Percentiles rank a stretch among this genome's conserved stretches.
phyloP scores from a whole-genome alignment of 2,329 filamentous ascomycete species.

The Seiridium unicorne region DNA sequence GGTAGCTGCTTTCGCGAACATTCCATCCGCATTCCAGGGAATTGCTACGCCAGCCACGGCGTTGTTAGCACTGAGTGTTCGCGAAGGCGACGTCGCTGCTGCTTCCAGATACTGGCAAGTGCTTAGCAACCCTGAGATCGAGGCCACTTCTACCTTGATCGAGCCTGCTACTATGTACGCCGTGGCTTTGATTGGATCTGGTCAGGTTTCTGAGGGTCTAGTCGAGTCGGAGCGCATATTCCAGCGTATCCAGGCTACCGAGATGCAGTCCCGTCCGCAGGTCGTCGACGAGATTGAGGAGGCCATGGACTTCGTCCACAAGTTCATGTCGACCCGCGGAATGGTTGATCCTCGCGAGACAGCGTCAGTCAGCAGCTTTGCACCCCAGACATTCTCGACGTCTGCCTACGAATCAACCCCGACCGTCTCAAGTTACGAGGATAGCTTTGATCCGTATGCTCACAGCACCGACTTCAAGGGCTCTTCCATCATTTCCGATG shows the following conservation, averaged over 20 bases:
- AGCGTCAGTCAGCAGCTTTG: slow-evolving; percentile 44
- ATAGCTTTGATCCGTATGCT: slow-evolving; percentile 87
- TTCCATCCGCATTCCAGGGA: slow-evolving; percentile 50
- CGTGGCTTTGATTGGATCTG: slow-evolving; percentile 81
- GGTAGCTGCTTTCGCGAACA: slow-evolving; percentile 60
- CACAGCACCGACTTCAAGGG: slow-evolving; percentile 90
- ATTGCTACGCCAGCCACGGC: slow-evolving; percentile 67
- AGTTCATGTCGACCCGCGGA: slow-evolving; percentile 56
- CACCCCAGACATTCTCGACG: slow-evolving; percentile 46
- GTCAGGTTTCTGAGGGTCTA: slow-evolving; percentile 79
- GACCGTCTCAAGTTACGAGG: slow-evolving; percentile 65
- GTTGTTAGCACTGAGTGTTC: slow-evolving; percentile 82
- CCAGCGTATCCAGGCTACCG: slow-evolving; percentile 69
- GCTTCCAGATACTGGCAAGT: slow-evolving; percentile 81
- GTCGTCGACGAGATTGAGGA: slow-evolving; percentile 82
- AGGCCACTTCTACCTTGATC: slow-evolving; percentile 65
- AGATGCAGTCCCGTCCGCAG: slow-evolving; percentile 49
- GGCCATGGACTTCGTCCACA: slow-evolving; percentile 66
- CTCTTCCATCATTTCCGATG: slow-evolving; percentile 84
- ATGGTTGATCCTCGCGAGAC: slow-evolving; percentile 55
- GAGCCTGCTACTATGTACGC: slow-evolving; percentile 91
- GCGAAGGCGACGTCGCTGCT: slow-evolving; percentile 73
- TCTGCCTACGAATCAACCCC: slow-evolving; percentile 54
- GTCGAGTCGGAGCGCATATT: slow-evolving; percentile 84
- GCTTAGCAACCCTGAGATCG: slow-evolving; percentile 61